Conservation (phyloP, 163 green algal species). For the Scenedesmus sp. region DNA sequence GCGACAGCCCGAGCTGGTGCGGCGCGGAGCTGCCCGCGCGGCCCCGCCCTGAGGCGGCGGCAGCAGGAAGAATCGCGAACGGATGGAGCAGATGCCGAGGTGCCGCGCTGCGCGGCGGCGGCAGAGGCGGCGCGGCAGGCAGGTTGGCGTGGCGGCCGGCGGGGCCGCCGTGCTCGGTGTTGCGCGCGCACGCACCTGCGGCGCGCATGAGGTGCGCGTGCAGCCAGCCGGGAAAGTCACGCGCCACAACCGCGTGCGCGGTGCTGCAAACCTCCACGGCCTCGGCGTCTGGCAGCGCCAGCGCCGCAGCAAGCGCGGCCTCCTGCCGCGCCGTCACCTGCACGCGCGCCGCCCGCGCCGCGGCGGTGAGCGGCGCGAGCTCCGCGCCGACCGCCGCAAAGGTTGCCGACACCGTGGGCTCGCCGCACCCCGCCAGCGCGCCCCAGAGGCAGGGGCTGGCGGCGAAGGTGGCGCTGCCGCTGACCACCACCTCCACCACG, state of each 20-base stretch:
- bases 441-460: slow-evolving; percentile 20
- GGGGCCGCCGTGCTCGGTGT: no score
- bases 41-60: neutral
- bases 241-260: slow-evolving; percentile 10
- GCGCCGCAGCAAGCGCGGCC: slow-evolving; percentile 1
- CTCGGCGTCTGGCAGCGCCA: slow-evolving; percentile 30
- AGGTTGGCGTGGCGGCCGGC: no score
- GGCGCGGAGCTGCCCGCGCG: no score
- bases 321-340: neutral
- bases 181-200: slow-evolving; percentile 16
- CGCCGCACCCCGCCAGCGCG: slow-evolving; percentile 20
- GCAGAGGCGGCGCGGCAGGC: neutral
- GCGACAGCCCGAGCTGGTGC: no score
- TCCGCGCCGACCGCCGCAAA: slow-evolving; percentile 13
- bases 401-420: slow-evolving; percentile 10
- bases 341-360: neutral
- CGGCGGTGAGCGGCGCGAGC: slow-evolving; percentile 2
- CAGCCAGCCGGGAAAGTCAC: slow-evolving; percentile 28
- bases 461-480: neutral
- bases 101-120: slow-evolving; percentile 8
- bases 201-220: slow-evolving; percentile 31
- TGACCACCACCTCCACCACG: slow-evolving; percentile 20
- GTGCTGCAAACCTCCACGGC: neutral
- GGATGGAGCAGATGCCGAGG: slow-evolving; percentile 27
- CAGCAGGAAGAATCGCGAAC: slow-evolving; percentile 34